Evolutionary conservation across 2,329 filamentous ascomycete genomes (phyloP), one percentile per base, ranked within the genome.

Genomic region (Herpotrichia juniperi): DNA sequence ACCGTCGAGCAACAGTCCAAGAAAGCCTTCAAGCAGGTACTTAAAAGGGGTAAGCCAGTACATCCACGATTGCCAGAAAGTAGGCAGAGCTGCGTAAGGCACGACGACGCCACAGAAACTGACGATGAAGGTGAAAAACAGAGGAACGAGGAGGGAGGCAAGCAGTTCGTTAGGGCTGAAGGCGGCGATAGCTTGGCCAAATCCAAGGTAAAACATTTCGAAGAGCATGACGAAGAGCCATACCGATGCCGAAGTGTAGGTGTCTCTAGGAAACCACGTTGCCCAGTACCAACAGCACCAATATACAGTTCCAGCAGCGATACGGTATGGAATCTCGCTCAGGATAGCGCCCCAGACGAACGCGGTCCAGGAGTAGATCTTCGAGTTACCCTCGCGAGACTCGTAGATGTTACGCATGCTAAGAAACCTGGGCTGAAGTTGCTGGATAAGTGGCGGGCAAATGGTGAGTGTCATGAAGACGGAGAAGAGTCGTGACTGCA

Each of bases 381-480:
- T 91, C 14, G 87, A 84, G n/a, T 84, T 89, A 43, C 86, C 82
- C 69, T 94, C 90, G 4, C 90, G 82, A 1, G 82, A 84, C 67
- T 88, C 77, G 74, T 90, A 94, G 22, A 93, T 79, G 26, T 83
- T 79, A 3, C 88, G 81, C 39, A 85, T 83, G 52, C 83, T 77
- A 46, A 91, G 76, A 67, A 88, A 92, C 4, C 84, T 83, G 0
- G 90, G 90, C 64, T 93, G 88, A 0, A 93, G 78, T 61, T 93
- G 89, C 62, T 92, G 87, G 51, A 93, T 89, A 1, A 93, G 76
- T 0, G 88, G 87, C 0, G 88, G 88, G 1, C 83, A 82, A 57
- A 94, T 89, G 6, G 87, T 90, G 3, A 93, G 78, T 0, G 87
- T 88, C 81, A 91, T 86, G 73, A 93, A 93, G 49, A 88, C 79